phyloP scores from a whole-genome alignment of 108 stramenopile genomes.

The Aurantiochytrium sp. region DNA sequence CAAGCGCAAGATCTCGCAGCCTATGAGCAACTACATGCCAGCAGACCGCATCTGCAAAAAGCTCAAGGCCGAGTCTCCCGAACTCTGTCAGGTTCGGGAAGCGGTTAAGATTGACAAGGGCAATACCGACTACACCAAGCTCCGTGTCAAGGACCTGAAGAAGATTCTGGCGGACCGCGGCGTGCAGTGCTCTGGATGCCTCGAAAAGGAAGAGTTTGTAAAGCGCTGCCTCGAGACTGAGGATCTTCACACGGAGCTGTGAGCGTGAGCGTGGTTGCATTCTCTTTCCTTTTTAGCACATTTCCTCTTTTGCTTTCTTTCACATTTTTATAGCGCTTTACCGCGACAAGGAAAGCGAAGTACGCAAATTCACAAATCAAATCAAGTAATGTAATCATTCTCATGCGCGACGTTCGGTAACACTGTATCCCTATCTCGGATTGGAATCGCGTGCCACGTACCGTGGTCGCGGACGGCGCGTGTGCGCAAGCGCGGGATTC shows the following conservation, averaged over 20 bases:
- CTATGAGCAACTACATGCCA: slow-evolving; percentile 73
- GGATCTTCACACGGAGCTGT: slow-evolving; percentile 53
- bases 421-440: too few relatives aligned
- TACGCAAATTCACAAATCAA: too few relatives aligned
- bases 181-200: slow-evolving; percentile 88
- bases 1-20: slow-evolving; percentile 74
- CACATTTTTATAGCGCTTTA: background rate
- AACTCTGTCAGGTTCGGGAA: slow-evolving; percentile 54
- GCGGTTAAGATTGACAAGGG: slow-evolving; percentile 56
- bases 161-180: slow-evolving; percentile 86
- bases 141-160: slow-evolving; percentile 95
- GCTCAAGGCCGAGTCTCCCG: slow-evolving; percentile 84
- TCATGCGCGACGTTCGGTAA: too few relatives aligned
- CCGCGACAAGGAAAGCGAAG: too few relatives aligned
- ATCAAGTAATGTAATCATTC: too few relatives aligned
- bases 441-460: too few relatives aligned
- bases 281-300: background rate
- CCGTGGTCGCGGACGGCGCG: too few relatives aligned
- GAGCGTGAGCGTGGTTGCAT: background rate
- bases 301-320: background rate
- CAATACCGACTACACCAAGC: slow-evolving; percentile 77
- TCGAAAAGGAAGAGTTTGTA: slow-evolving; percentile 98
- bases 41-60: slow-evolving; percentile 87
- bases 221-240: slow-evolving; percentile 86
- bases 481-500: too few relatives aligned